Percentiles rank a stretch among this genome's conserved stretches.
Evolutionary conservation across 495 filamentous ascomycete species (phyloP).

Genomic region (Geoglossum glabrum): DNA sequence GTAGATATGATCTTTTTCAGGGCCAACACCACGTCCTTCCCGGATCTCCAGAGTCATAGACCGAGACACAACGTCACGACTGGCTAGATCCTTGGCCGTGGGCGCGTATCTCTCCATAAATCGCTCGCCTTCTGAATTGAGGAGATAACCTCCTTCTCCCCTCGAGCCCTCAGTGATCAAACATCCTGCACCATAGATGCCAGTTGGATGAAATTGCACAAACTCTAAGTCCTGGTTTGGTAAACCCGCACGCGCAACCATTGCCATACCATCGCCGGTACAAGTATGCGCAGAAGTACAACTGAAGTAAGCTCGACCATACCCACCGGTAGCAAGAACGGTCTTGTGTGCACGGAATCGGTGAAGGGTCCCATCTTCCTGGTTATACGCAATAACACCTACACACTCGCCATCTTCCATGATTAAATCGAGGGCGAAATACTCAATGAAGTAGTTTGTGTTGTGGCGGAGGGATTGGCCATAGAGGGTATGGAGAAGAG

Average conservation of each 20-base stretch:
- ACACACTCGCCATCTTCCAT: constrained; percentile 95
- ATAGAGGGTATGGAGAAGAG: constrained; percentile 91
- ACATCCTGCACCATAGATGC: constrained; percentile 97
- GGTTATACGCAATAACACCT: constrained; percentile 90
- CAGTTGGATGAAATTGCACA: constrained; percentile 98
- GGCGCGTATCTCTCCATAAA: constrained; percentile 99
- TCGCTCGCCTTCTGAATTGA: constrained; percentile 91
- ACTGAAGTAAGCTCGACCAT: constrained; percentile 92
- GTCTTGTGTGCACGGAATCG: constrained; percentile 91
- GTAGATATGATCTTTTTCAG: constrained; percentile 94
- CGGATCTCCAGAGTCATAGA: constrained; percentile 97
- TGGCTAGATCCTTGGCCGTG: constrained; percentile 89
- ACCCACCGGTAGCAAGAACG: constrained; percentile 86
- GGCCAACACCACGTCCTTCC: constrained; percentile 85
- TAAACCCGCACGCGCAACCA: constrained; percentile 92
- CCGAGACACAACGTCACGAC: constrained; percentile 82
- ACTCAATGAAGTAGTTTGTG: constrained; percentile 99
- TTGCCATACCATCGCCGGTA: constrained; percentile 96
- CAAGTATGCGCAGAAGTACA: constrained; percentile 96
- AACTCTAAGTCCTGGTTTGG: constrained; percentile 99
- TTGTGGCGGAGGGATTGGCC: constrained; percentile 92
- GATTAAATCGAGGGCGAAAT: constrained; percentile 85
- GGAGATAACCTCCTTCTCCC: constrained; percentile 93
- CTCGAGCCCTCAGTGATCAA: constrained; percentile 96
- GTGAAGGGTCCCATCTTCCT: constrained; percentile 94